A percentile compares a stretch with the other conserved stretches of the same genome.
These are phyloP conservation scores for Kuraishia hungarica DNA, from an alignment of 805 yeast species.

Conservation along the genomic window DNA sequence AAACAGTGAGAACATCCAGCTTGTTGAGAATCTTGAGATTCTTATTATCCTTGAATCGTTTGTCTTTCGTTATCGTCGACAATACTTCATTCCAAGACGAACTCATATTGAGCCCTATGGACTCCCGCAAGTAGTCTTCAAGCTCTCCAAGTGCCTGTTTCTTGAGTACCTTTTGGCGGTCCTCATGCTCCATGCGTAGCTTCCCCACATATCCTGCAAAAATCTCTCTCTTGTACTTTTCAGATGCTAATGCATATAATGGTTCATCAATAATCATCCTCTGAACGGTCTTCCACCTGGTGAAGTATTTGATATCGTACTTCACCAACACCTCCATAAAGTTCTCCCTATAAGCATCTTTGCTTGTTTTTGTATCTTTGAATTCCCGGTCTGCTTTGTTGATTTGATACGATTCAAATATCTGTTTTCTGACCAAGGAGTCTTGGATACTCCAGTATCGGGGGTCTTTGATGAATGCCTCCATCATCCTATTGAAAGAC, in stretches of 20 bases:
- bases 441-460: constrained; percentile 63
- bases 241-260: constrained; percentile 52
- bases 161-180: constrained; percentile 18
- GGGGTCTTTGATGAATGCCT: constrained; percentile 45
- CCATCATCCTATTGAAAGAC: constrained; percentile 65
- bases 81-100: constrained; percentile 31
- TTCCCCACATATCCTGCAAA: constrained; percentile 40
- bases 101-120: constrained; percentile 18
- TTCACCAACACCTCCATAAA: constrained; percentile 37
- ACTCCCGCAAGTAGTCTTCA: constrained; percentile 36
- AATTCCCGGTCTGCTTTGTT: constrained; percentile 42
- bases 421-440: constrained; percentile 46
- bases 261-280: constrained; percentile 55
- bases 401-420: constrained; percentile 59
- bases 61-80: constrained; percentile 29
- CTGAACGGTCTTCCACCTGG: constrained; percentile 58
- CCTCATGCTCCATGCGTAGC: constrained; percentile 26
- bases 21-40: constrained; percentile 44
- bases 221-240: constrained; percentile 43
- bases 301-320: constrained; percentile 38
- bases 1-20: constrained; percentile 52
- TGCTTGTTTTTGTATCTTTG: constrained; percentile 40
- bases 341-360: constrained; percentile 47
- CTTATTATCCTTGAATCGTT: constrained; percentile 50
- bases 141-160: constrained; percentile 45